Base-by-base conservation (phyloP, 2,329 filamentous ascomycete genomes). In the Dryadomyces quercivorus region DNA sequence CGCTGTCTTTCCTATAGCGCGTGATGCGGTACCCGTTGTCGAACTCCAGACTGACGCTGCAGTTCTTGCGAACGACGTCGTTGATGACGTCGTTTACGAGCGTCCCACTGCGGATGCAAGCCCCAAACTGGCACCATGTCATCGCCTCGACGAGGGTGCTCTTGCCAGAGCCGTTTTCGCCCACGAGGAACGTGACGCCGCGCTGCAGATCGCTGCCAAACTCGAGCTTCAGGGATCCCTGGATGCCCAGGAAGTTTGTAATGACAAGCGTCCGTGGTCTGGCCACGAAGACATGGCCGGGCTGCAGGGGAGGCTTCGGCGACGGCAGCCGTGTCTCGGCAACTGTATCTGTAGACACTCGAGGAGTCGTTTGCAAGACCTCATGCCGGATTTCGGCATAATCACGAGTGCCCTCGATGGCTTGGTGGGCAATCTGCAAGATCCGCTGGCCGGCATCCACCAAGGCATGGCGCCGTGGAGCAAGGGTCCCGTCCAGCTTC, bases 91-190 rank as follows among this genome's bases (percentile, higher is more conserved):
- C 65, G 9, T 62, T 60, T 15, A 60, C 64, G 8, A 52, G 58
- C 8, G 66, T 53, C 1, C 64, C 64, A 38, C 53, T 58, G 18
- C 66, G 63, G 21, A 67, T 59, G 46, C 65, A 66, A 9, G 59
- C 60, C 1, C 66, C 66, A 52, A 67, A 68, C 46, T 66, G 65
- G 55, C 64, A 67, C 66, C 66, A 68, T 3, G 62, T 61, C 21
- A 67, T 62, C 16, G 66, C 66, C 54, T 68, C 66, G 18, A 67
- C 59, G 2, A 68, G 40, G 1, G 64, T 66, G 58, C 64, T 66
- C 56, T 67, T 67, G 6, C 65, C 65, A 1, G 65, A 58, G 3
- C 65, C 65, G 47, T 67, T 67, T 26, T 54, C 50, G 10, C 66
- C 66, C 8, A 64, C 60, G 13, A 68, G 55, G 13, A 67, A 63